Evolutionary conservation across 495 filamentous ascomycete genomes (phyloP), one percentile per base, ranked within the genome.

Genomic region (Penicillium steckii): DNA sequence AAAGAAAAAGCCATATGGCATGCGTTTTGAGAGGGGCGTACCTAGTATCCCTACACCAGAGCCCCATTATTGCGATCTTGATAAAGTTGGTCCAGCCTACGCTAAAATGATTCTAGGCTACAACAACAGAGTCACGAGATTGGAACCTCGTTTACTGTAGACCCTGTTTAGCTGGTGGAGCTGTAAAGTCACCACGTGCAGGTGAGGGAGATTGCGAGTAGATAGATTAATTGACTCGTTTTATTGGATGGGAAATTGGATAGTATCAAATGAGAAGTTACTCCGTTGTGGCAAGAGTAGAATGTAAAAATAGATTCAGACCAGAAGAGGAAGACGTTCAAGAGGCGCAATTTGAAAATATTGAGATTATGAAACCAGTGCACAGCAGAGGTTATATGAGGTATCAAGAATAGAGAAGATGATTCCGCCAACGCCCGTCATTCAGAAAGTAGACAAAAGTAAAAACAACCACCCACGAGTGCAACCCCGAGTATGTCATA

Each of bases 401-500:
- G 45, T 48, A 48, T 37, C 45, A n/a, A n/a, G n/a, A n/a, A n/a
- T n/a, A n/a, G n/a, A n/a, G n/a, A n/a, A n/a, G n/a, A n/a, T n/a
- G n/a, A n/a, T n/a, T n/a, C n/a, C n/a, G n/a, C n/a, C n/a, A n/a
- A n/a, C n/a, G n/a, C n/a, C n/a, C n/a, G n/a, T n/a, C n/a, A n/a
- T n/a, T n/a, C n/a, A 48, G 32, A 35, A 8, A 27, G 6, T 35
- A 24, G 7, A 19, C 6, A 18, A 8, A 50, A 46, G 22, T 25
- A 41, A 32, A 18, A 22, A 19, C 21, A 44, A 35, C 44, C 25
- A 23, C 30, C 54, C 49, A 32, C 37, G 46, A 50, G 27, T 43
- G 30, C 33, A 61, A 52, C 55, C 53, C 55, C 55, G 30, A 47
- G 56, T 59, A 62, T 55, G 38, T 55, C 30, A 50, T 52, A 53